Evolutionary conservation across 495 filamentous ascomycete genomes (phyloP), one percentile per base, ranked within the genome.

Genomic region (Podospora conica): DNA sequence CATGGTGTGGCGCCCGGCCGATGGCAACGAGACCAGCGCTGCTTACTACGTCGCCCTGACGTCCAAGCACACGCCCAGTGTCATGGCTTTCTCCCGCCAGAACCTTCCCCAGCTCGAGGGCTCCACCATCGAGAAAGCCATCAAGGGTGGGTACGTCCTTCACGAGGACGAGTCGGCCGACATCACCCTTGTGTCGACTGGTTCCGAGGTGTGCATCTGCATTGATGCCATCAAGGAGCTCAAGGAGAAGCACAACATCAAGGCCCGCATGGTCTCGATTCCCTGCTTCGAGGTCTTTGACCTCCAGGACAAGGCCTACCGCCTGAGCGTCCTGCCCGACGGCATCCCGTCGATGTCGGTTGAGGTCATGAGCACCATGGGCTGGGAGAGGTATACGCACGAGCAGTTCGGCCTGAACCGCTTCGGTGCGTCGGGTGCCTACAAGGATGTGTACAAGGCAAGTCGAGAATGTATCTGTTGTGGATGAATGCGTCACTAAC

Each of bases 1-100:
- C 86, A 97, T 98, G 95, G 96, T 98, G 73, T 99, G 95, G 95
- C 95, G 95, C 76, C 95, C 95, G 66, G 95, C 95, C 65, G 95
- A 99, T 75, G 95, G 95, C 71, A 99, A 99, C 83, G 95, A 99
- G 90, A 93, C 89, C 73, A 94, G 90, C 77, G 93, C 93, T 71
- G 95, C 96, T 70, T 99, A 99, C 86, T 99, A 99, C 82, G 82
- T 95, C 70, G 91, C 93, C 55, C 82, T 99, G 66, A 96, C 89
- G 71, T 90, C 91, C 71, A 92, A 92, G 82, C 85, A 90, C 79
- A 97, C 96, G 25, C 93, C 95, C 67, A 88, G 83, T 80, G 93
- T 99, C 80, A 78, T 99, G 71, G 95, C 95, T 58, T 85, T 99
- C 67, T 97, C 96, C 66, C 91, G 95, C 74, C 96, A 98, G 85